Conservation (phyloP, 257 asterid genomes). For the Cruciata laevipes region DNA sequence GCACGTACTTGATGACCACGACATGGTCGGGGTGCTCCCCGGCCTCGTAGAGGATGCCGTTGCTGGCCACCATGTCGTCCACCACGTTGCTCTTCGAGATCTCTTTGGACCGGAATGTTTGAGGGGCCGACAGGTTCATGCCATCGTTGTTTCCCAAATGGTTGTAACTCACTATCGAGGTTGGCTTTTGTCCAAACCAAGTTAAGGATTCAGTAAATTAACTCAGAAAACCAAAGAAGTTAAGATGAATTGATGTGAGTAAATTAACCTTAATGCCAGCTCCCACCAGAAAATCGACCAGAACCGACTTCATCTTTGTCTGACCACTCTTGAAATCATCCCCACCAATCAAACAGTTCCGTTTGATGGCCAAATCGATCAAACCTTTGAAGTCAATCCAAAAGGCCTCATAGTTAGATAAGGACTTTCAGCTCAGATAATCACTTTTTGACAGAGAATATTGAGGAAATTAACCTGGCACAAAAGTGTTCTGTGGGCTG, state of each 20-base stretch:
- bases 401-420: neutral
- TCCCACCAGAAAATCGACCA: constrained; percentile 96
- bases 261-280: constrained; percentile 99
- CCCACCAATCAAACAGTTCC: constrained; percentile 88
- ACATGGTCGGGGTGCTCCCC: constrained; percentile 99
- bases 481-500: constrained; percentile 98
- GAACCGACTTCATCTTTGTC: constrained; percentile 95
- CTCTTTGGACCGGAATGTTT: constrained; percentile 96
- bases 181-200: constrained; percentile 46
- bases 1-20: constrained; percentile 95
- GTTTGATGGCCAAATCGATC: constrained; percentile 74
- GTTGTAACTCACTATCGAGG: constrained; percentile 97
- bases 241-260: constrained; percentile 1
- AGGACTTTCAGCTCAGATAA: neutral
- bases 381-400: constrained; percentile 36
- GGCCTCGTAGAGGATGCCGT: constrained; percentile 81
- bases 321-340: constrained; percentile 99
- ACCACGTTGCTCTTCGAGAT: constrained; percentile 96
- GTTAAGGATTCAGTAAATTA: neutral
- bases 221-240: too few species aligned
- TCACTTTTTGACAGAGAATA: neutral
- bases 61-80: constrained; percentile 99
- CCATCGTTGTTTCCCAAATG: constrained; percentile 98
- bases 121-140: constrained; percentile 94
- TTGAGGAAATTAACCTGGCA: constrained; percentile 50